Percentiles rank a stretch among this genome's conserved stretches.
Evolutionary conservation across 331 rosid genomes (phyloP).

Genomic region (Phaseolus coccineus): DNA sequence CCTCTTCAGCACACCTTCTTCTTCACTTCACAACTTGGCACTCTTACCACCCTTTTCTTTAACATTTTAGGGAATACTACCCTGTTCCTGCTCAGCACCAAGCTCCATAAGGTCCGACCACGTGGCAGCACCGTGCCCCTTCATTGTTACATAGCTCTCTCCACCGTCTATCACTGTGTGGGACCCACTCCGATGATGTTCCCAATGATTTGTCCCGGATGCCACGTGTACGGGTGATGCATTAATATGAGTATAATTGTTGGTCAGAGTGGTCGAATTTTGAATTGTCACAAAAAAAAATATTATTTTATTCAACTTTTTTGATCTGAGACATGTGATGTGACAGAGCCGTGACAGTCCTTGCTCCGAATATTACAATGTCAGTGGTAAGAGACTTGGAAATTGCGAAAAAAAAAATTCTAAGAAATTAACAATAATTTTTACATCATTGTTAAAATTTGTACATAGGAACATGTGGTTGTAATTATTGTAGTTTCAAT

Average conservation of each 20-base stretch:
- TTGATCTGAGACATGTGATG: slow-evolving; percentile 56
- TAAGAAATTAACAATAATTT: not conserved
- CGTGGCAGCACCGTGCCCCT: slow-evolving; percentile 14
- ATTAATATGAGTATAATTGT: slow-evolving; percentile 61
- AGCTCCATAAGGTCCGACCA: not conserved
- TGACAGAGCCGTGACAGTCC: slow-evolving; percentile 54
- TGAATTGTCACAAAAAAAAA: slow-evolving; percentile 33
- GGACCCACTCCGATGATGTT: slow-evolving; percentile 58
- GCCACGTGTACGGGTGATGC: slow-evolving; percentile 71
- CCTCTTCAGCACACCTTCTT: slow-evolving; percentile 46
- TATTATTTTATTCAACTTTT: slow-evolving; percentile 45
- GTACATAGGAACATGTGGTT: not conserved
- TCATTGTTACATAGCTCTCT: not conserved
- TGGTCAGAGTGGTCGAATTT: slow-evolving; percentile 57
- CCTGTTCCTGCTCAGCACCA: not conserved
- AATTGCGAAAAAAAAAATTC: slow-evolving; percentile 15
- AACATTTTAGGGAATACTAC: slow-evolving; percentile 32
- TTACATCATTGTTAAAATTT: slow-evolving; percentile 31
- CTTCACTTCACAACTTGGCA: slow-evolving; percentile 40
- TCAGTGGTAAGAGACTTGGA: slow-evolving; percentile 48
- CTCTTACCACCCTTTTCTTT: slow-evolving; percentile 40
- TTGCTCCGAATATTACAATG: slow-evolving; percentile 59
- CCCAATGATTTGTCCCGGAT: slow-evolving; percentile 56
- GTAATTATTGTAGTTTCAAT: not conserved
- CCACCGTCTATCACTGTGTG: slow-evolving; percentile 38